Percentiles rank a stretch among this genome's conserved stretches.
phyloP scores from a whole-genome alignment of 768 basidiomycete genomes.

The Amanita inopinata region DNA sequence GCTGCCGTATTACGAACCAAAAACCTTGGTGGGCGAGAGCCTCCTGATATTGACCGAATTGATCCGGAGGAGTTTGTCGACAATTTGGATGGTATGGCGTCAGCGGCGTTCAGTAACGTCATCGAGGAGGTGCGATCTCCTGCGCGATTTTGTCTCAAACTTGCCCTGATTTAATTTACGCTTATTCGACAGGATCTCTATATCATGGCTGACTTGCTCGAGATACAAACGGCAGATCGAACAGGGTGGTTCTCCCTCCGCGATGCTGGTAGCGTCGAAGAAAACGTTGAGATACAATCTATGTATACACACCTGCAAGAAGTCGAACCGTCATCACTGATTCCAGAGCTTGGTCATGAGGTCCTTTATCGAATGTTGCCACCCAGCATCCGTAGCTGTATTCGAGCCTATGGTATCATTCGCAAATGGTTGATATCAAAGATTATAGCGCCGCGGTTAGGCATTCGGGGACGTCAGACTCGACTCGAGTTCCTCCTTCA shows the following conservation, averaged over 20 bases:
- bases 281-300: constrained; percentile 69
- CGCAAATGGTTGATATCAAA: constrained; percentile 74
- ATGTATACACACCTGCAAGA: constrained; percentile 68
- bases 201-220: constrained; percentile 66
- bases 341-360: constrained; percentile 64
- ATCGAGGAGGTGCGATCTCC: constrained; percentile 60
- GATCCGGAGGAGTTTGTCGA: constrained; percentile 66
- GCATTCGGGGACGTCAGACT: constrained; percentile 51
- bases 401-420: constrained; percentile 66
- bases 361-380: constrained; percentile 66
- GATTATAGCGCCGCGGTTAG: constrained; percentile 54
- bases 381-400: constrained; percentile 64
- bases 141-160: constrained; percentile 1
- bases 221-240: constrained; percentile 71
- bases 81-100: constrained; percentile 67
- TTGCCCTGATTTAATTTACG: constrained; percentile 3
- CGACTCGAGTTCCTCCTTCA: constrained; percentile 67
- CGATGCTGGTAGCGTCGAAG: constrained; percentile 45
- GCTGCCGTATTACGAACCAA: constrained; percentile 21
- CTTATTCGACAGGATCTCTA: constrained; percentile 53
- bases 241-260: constrained; percentile 67
- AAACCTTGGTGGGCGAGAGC: constrained; percentile 33
- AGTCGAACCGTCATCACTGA: constrained; percentile 60
- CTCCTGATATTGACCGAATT: constrained; percentile 56
- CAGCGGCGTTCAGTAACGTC: constrained; percentile 66